Percentiles rank a stretch among this genome's conserved stretches.
These are phyloP conservation scores for Ceratocystis variospora DNA, from an alignment of 2,329 filamentous ascomycete species.

Conservation along the genomic window DNA sequence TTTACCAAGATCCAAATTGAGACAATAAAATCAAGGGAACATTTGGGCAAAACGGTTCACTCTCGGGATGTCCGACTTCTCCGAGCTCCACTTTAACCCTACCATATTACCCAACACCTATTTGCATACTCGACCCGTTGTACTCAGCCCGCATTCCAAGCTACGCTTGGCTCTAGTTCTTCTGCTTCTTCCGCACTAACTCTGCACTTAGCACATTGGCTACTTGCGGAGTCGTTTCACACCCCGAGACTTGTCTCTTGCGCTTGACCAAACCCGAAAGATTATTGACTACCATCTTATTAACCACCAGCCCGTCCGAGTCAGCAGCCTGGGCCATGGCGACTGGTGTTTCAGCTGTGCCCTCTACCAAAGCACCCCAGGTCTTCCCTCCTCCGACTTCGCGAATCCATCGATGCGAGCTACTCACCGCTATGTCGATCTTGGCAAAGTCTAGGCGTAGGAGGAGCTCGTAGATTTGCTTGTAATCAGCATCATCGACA, in stretches of 20 bases:
- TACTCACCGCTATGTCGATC: conserved; percentile 45
- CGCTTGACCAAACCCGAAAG: conserved; percentile 36
- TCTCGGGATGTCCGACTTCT: background rate
- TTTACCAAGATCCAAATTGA: background rate
- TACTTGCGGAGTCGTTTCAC: conserved; percentile 17
- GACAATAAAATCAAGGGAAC: background rate
- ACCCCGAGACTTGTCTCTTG: conserved; percentile 25
- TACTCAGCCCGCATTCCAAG: background rate
- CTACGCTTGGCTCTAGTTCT: conserved; percentile 23
- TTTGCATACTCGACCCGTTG: background rate
- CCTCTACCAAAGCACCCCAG: conserved; percentile 12
- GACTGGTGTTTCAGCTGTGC: conserved; percentile 15
- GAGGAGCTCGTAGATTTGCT: conserved; percentile 53
- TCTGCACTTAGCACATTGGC: conserved; percentile 37
- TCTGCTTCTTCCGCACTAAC: conserved; percentile 45
- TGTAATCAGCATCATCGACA: conserved; percentile 50
- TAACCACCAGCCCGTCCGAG: background rate
- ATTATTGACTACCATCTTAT: conserved; percentile 30
- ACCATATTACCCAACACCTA: background rate
- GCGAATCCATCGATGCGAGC: conserved; percentile 55
- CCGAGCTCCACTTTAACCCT: background rate
- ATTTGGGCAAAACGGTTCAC: background rate
- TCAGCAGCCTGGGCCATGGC: conserved; percentile 11
- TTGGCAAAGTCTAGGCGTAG: conserved; percentile 62
- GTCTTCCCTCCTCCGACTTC: conserved; percentile 39